Base-by-base conservation (phyloP, 192 early-diverging fungal genomes). In the Rhizoclosmatium sp. region DNA sequence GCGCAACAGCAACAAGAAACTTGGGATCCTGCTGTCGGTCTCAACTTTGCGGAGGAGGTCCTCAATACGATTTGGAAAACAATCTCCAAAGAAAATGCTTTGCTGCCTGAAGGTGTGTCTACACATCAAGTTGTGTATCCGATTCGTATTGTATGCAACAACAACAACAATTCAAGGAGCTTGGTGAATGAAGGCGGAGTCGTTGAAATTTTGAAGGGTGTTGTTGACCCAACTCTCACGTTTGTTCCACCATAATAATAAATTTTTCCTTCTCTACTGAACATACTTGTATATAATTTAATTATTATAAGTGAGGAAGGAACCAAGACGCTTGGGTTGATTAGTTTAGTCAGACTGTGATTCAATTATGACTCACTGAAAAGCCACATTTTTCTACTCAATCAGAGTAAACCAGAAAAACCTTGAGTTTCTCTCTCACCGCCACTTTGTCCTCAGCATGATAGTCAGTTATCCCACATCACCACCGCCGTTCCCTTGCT, bases 21-120 rank as follows among this genome's bases (percentile, higher is more conserved):
- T 9, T 98, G 96, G 96, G 90, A 96, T 78, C 83, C 94, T 46
- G 89, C 85, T 44, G 89, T 95, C n/a, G 96, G 96, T 76, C 83
- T 98, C 59, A 94, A 92, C 74, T 97, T 96, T 88, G 92, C 92
- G 5, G 84, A 93, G 64, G 75, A 83, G 16, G 78, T 96, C 2
- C 81, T 96, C 54, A 49, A 65, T 14, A 78, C 76, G 71, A 10
- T 87, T 39, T 75, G 56, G 62, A 47, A 59, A 19, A 47, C 62
- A 58, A 72, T 85, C 4, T 68, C 44, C 2, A 71, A 76, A 31
- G 80, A 77, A 39, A 83, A 87, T 16, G 51, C 51, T 16, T 7
- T 12, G 51, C 16, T 54, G 51, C 9, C 16, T 7, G 16, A 54
- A 54, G 51, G 51, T 7, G 51, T 54, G 16, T 12, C 5, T 54